Conservation (phyloP, 495 filamentous ascomycete genomes). For the Aspergillus indologenus region DNA sequence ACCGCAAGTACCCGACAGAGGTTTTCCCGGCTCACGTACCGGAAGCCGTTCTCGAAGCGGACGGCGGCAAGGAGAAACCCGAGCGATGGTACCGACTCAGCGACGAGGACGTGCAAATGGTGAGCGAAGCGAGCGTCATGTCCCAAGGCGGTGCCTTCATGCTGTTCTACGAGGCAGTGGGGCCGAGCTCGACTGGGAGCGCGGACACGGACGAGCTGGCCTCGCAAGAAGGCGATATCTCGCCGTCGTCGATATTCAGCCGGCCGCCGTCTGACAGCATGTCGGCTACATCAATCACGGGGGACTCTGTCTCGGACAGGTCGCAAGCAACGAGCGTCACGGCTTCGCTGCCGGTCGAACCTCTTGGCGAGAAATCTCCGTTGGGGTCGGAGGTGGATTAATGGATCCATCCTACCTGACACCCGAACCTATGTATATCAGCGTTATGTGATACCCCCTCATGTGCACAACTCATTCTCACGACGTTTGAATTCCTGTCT, state of each 20-base stretch:
- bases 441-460: conserved; percentile 26
- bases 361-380: conserved; percentile 3
- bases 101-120: conserved; percentile 75
- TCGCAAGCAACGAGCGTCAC: conserved; percentile 40
- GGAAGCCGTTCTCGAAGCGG: conserved; percentile 35
- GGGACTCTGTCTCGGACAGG: conserved; percentile 26
- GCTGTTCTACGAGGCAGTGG: conserved; percentile 81
- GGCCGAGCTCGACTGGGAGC: conserved; percentile 1
- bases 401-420: not conserved
- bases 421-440: conserved; percentile 1
- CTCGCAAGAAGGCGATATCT: conserved; percentile 13
- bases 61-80: conserved; percentile 36
- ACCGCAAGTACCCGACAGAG: conserved; percentile 59
- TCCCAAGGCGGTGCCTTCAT: conserved; percentile 86
- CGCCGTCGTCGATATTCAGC: conserved; percentile 24
- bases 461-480: conserved; percentile 9
- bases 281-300: conserved; percentile 28
- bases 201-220: not conserved
- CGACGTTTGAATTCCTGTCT: conserved; percentile 10
- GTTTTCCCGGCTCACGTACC: conserved; percentile 36
- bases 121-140: conserved; percentile 70
- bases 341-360: conserved; percentile 15
- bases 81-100: conserved; percentile 79
- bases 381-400: conserved; percentile 18
- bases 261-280: conserved; percentile 29